phyloP scores from a whole-genome alignment of 306 rosid genomes.

The Amphicarpaea edgeworthii region DNA sequence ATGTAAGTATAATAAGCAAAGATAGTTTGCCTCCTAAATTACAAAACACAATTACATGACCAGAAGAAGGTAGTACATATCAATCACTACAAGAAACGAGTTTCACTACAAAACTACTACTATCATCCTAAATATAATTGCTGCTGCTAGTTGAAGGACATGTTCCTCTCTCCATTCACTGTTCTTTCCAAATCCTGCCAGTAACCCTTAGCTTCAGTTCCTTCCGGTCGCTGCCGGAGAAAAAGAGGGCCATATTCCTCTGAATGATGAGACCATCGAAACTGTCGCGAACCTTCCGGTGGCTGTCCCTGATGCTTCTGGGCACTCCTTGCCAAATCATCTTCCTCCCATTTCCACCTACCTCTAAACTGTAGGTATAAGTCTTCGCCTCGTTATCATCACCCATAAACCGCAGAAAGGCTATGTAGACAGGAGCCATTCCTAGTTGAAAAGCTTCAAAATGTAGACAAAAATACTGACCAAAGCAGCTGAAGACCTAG shows the following conservation, averaged over 20 bases:
- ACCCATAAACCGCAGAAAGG: slow-evolving; percentile 92
- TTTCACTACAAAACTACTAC: slow-evolving; percentile 57
- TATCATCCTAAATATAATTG: slow-evolving; percentile 36
- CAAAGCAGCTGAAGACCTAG: slow-evolving; percentile 93
- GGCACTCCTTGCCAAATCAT: slow-evolving; percentile 95
- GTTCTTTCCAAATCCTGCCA: slow-evolving; percentile 96
- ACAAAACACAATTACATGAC: slow-evolving; percentile 56
- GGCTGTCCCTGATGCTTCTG: slow-evolving; percentile 87
- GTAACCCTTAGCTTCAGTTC: slow-evolving; percentile 87
- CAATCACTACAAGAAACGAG: slow-evolving; percentile 37
- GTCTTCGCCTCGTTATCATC: slow-evolving; percentile 90
- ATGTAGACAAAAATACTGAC: slow-evolving; percentile 88
- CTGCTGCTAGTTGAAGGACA: slow-evolving; percentile 34
- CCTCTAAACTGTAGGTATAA: slow-evolving; percentile 90
- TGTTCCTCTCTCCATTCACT: slow-evolving; percentile 42
- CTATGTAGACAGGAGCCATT: slow-evolving; percentile 89
- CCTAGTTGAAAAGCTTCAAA: slow-evolving; percentile 96
- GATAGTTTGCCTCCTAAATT: slow-evolving; percentile 74
- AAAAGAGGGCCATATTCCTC: slow-evolving; percentile 90
- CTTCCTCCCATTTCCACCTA: slow-evolving; percentile 95
- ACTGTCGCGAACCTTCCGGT: slow-evolving; percentile 87
- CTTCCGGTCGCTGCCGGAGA: slow-evolving; percentile 80
- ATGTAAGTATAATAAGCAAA: slow-evolving; percentile 79
- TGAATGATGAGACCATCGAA: slow-evolving; percentile 93
- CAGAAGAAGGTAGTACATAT: slow-evolving; percentile 45